Evolutionary conservation across 257 asterid genomes (phyloP).

Genomic region (Petunia axillaris): DNA sequence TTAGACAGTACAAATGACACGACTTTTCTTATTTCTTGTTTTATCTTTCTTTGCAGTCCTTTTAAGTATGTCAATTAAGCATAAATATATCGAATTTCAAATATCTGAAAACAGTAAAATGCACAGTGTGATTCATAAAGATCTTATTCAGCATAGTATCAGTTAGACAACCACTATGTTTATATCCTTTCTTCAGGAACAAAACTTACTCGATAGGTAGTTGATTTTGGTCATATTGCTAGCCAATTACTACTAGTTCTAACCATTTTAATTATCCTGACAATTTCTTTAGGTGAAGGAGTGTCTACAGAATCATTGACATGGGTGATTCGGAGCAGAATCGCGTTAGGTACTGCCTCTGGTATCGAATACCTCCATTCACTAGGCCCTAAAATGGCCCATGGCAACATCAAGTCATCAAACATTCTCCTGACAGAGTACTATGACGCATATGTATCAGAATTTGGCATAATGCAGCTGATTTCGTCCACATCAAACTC

Average conservation of each 20-base stretch:
- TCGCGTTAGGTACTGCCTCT: constrained; percentile 45
- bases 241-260: not conserved
- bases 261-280: not conserved
- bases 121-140: too few species aligned
- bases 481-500: constrained; percentile 35
- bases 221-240: not conserved
- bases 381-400: constrained; percentile 33
- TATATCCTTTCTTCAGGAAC: too few species aligned
- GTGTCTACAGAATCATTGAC: constrained; percentile 31
- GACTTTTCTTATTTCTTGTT: too few species aligned
- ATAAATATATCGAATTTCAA: too few species aligned
- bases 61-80: too few species aligned
- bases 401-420: constrained; percentile 70
- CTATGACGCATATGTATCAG: constrained; percentile 43
- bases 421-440: constrained; percentile 52
- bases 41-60: too few species aligned
- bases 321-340: constrained; percentile 47
- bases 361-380: constrained; percentile 63
- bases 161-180: too few species aligned
- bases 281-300: constrained; percentile 27
- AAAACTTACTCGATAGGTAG: not conserved
- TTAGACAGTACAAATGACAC: too few species aligned
- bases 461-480: constrained; percentile 51
- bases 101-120: too few species aligned
- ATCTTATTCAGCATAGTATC: too few species aligned